These are phyloP conservation scores for Penicillium steckii DNA, from an alignment of 495 filamentous ascomycete genomes.

Conservation along the genomic window DNA sequence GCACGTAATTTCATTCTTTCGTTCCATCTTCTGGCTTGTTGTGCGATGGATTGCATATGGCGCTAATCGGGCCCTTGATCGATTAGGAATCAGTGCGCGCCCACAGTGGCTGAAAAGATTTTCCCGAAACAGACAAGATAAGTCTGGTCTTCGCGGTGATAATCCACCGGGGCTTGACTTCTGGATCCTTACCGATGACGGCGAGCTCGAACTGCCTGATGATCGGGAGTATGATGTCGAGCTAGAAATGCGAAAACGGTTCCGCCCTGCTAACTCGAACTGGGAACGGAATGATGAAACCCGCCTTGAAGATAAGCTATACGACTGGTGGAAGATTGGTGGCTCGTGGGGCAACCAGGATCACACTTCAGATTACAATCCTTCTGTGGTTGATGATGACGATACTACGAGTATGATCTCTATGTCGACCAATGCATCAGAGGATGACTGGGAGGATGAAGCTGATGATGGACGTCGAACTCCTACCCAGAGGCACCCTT, in stretches of 20 bases:
- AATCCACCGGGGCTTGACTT: constrained; percentile 48
- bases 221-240: constrained; percentile 75
- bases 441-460: constrained; percentile 58
- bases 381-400: constrained; percentile 51
- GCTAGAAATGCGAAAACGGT: constrained; percentile 62
- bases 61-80: constrained; percentile 51
- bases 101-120: constrained; percentile 60
- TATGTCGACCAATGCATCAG: constrained; percentile 46
- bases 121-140: constrained; percentile 18
- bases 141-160: constrained; percentile 12
- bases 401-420: constrained; percentile 80
- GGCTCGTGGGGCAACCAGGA: constrained; percentile 84
- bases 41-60: constrained; percentile 56
- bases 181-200: constrained; percentile 57
- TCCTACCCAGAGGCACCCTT: constrained; percentile 61
- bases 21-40: constrained; percentile 67
- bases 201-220: constrained; percentile 54
- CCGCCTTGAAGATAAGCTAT: constrained; percentile 70
- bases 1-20: constrained; percentile 70
- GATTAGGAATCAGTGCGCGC: constrained; percentile 59
- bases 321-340: constrained; percentile 74
- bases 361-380: constrained; percentile 66
- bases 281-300: constrained; percentile 52
- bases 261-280: constrained; percentile 29
- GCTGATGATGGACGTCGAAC: constrained; percentile 65